These are phyloP conservation scores for Phragmites australis DNA, from an alignment of 176 grass and related monocot genomes.

Conservation along the genomic window DNA sequence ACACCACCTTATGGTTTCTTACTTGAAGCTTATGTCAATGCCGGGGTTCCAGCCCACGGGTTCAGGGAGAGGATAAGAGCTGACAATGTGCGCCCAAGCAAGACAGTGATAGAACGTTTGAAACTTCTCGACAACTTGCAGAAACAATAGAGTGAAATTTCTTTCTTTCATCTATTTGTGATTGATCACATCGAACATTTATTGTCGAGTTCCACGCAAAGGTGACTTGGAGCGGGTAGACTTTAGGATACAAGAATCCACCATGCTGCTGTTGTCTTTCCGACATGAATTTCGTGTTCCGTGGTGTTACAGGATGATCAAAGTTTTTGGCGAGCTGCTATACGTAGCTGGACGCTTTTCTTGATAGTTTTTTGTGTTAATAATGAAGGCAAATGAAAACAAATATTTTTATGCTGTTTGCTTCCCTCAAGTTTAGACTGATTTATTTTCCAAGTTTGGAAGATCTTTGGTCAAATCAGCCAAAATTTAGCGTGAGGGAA, in stretches of 20 bases:
- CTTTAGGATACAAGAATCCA: neutral
- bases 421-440: neutral
- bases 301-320: neutral
- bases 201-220: constrained; percentile 27
- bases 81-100: constrained; percentile 43
- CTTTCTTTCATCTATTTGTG: neutral
- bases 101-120: constrained; percentile 22
- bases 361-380: too few relatives aligned
- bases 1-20: constrained; percentile 49
- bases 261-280: neutral
- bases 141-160: constrained; percentile 29
- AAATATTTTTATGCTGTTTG: neutral
- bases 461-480: neutral
- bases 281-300: neutral
- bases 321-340: neutral
- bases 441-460: neutral
- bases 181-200: neutral
- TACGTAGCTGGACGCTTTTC: neutral
- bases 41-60: constrained; percentile 56
- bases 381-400: too few relatives aligned
- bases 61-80: constrained; percentile 71
- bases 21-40: constrained; percentile 69
- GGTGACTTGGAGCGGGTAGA: constrained; percentile 21
- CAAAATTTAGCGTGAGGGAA: neutral
- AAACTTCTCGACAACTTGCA: constrained; percentile 34